These are phyloP conservation scores for Plasmodium vinckei DNA, from an alignment of 169 alveolate genomes.

Conservation along the genomic window DNA sequence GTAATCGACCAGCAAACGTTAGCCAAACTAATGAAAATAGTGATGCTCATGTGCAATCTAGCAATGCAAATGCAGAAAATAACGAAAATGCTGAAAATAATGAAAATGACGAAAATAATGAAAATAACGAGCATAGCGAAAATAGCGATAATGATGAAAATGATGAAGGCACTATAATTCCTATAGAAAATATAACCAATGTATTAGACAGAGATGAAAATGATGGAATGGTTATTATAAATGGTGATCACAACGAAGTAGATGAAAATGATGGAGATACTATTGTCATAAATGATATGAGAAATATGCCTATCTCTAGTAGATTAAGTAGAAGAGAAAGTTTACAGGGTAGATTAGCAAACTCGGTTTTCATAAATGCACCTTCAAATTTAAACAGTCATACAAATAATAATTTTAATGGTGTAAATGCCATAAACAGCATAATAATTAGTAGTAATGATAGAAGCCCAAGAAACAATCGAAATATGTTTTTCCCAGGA, in stretches of 20 bases:
- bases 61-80: conserved; percentile 1
- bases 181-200: background rate
- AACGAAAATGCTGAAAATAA: background rate
- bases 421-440: background rate
- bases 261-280: too few relatives aligned
- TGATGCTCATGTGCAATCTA: conserved; percentile 15
- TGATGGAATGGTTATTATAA: background rate
- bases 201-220: background rate
- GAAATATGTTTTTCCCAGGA: conserved; percentile 7
- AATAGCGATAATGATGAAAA: background rate
- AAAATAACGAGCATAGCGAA: background rate
- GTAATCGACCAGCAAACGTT: conserved; percentile 14
- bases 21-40: background rate
- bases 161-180: background rate
- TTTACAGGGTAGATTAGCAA: conserved; percentile 48
- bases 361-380: conserved; percentile 20
- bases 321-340: conserved; percentile 18
- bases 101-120: background rate
- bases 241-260: conserved; percentile 1
- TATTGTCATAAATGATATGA: too few relatives aligned
- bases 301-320: background rate
- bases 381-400: conserved; percentile 1
- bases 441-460: background rate
- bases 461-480: conserved; percentile 15
- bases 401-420: background rate